Evolutionary conservation across 2,329 filamentous ascomycete genomes (phyloP).

Genomic region (Paracorniculantispora psalliotae): DNA sequence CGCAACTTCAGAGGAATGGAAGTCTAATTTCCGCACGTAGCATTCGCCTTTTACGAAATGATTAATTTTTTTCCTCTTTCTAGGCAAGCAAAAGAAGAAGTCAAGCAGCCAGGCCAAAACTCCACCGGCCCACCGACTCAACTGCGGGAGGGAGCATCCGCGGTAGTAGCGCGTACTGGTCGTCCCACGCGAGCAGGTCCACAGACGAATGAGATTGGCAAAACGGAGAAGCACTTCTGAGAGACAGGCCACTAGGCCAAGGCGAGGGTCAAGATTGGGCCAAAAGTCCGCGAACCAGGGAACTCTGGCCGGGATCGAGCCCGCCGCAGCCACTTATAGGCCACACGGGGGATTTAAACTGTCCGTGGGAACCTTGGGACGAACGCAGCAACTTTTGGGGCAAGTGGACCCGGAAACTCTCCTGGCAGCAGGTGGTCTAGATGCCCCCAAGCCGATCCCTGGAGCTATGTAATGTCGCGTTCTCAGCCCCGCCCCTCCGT

Average conservation of each 20-base stretch:
- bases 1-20: not conserved
- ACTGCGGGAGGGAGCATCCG: slow-evolving; percentile 3
- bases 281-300: not conserved
- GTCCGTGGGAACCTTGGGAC: not conserved
- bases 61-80: not conserved
- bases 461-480: slow-evolving; percentile 2
- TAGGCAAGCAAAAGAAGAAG: too few species aligned
- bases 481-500: not conserved
- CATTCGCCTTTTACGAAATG: not conserved
- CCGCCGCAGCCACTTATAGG: not conserved
- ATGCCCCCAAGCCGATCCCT: not conserved
- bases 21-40: not conserved
- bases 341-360: not conserved
- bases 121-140: not conserved
- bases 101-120: not conserved
- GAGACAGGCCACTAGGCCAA: too few species aligned
- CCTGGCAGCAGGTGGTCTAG: not conserved
- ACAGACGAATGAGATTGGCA: not conserved
- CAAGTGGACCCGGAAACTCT: not conserved
- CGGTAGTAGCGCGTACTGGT: not conserved
- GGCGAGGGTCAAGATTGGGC: not conserved
- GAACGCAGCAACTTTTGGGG: not conserved
- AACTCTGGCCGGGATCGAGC: not conserved
- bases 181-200: not conserved
- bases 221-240: too few species aligned